Conservation (phyloP, 2,329 filamentous ascomycete species). For the Neobulgaria alba region DNA sequence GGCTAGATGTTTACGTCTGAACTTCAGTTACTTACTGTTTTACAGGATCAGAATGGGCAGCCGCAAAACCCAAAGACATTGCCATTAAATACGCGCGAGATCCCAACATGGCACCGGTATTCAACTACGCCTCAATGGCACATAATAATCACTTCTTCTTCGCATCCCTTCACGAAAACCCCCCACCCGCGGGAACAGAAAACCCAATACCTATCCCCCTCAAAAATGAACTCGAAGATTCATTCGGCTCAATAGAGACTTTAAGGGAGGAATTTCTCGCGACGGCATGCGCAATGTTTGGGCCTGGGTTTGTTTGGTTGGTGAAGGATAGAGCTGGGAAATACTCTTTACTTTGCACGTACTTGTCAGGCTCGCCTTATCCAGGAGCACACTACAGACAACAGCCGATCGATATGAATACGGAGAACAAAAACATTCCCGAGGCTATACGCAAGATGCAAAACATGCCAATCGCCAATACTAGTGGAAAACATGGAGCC, state of each 20-base stretch:
- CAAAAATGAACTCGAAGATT: conserved; percentile 49
- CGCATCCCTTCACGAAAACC: conserved; percentile 41
- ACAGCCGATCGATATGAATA: conserved; percentile 63
- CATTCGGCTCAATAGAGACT: conserved; percentile 77
- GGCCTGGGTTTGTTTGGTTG: conserved; percentile 94
- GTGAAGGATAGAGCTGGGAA: conserved; percentile 43
- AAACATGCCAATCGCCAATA: conserved; percentile 28
- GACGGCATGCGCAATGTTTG: conserved; percentile 87
- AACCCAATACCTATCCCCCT: conserved; percentile 49
- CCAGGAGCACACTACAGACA: conserved; percentile 71
- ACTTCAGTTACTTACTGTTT: conserved; percentile 6
- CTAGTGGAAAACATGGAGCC: conserved; percentile 26
- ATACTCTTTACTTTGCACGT: conserved; percentile 73
- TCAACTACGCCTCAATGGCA: conserved; percentile 96
- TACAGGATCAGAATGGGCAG: conserved; percentile 17
- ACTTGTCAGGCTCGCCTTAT: conserved; percentile 85
- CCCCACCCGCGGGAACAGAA: conserved; percentile 7
- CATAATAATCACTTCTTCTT: conserved; percentile 89
- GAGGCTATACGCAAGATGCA: conserved; percentile 32
- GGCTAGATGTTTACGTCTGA: neutral
- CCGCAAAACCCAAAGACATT: conserved; percentile 48
- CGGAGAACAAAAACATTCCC: conserved; percentile 33
- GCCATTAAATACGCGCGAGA: conserved; percentile 70
- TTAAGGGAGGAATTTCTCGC: conserved; percentile 71
- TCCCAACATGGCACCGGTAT: conserved; percentile 66